Conservation (phyloP, 2,329 filamentous ascomycete species). For the Elsinoe perseae region DNA sequence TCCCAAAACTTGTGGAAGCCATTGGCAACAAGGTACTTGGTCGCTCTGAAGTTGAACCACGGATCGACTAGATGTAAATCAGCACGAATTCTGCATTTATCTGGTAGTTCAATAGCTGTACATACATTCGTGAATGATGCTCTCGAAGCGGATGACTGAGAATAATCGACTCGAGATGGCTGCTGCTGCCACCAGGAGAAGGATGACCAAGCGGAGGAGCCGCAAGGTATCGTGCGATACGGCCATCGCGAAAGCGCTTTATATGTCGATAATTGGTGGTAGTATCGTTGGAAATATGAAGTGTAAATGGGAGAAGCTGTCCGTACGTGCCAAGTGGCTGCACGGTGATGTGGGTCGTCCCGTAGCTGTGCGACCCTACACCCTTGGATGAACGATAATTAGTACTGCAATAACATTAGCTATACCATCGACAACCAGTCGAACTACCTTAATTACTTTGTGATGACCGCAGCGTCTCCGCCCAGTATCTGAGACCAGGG, state of each 20-base stretch:
- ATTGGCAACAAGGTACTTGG: conserved; percentile 93
- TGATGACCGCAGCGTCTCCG: too few species aligned
- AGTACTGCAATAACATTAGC: too few species aligned
- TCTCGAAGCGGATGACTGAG: conserved; percentile 98
- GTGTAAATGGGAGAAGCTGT: too few species aligned
- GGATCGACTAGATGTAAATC: conserved; percentile 67
- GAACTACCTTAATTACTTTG: too few species aligned
- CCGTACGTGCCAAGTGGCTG: too few species aligned
- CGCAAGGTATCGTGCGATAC: conserved; percentile 46
- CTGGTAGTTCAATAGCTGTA: conserved; percentile 26
- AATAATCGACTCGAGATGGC: conserved; percentile 91
- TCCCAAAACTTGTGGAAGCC: conserved; percentile 99
- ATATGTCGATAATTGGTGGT: too few species aligned
- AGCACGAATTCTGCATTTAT: conserved; percentile 1
- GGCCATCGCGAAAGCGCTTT: conserved; percentile 28
- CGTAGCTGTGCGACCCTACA: too few species aligned
- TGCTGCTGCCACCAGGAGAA: conserved; percentile 81
- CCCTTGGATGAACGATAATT: too few species aligned
- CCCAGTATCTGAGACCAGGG: too few species aligned
- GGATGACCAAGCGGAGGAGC: conserved; percentile 84
- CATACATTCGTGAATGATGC: conserved; percentile 99
- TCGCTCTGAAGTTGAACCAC: conserved; percentile 99
- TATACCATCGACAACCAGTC: too few species aligned
- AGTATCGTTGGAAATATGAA: too few species aligned
- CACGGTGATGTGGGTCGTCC: too few species aligned